These are phyloP conservation scores for Serendipita sp. DNA, from an alignment of 768 basidiomycete genomes.

Conservation along the genomic window DNA sequence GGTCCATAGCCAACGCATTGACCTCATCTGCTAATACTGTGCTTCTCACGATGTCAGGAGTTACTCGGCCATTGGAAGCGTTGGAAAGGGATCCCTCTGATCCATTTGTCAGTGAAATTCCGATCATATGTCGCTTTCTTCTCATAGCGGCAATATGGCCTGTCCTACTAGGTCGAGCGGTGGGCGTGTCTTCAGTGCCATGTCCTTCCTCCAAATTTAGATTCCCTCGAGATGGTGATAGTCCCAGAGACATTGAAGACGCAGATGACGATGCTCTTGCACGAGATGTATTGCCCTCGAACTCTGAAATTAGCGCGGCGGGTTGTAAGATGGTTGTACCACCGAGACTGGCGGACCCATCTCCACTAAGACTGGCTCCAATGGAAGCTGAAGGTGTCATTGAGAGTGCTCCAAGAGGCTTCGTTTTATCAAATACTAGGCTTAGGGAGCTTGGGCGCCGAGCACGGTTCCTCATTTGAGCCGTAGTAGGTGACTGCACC, in stretches of 20 bases:
- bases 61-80: background rate
- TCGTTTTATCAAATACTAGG: slow-evolving; percentile 2
- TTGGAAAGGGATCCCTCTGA: background rate
- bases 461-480: background rate
- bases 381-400: background rate
- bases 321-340: background rate
- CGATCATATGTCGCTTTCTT: background rate
- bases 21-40: background rate
- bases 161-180: background rate
- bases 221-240: background rate
- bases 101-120: background rate
- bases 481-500: background rate
- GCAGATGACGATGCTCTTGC: background rate
- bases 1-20: background rate
- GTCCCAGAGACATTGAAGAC: background rate
- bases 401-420: background rate
- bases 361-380: background rate
- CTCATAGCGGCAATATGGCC: background rate
- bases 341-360: background rate
- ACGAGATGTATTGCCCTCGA: background rate
- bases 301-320: background rate
- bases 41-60: background rate
- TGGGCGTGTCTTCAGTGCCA: background rate
- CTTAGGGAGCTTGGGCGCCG: slow-evolving; percentile 4
- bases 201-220: background rate